Percentiles rank a stretch among this genome's conserved stretches.
These are phyloP conservation scores for Capronia coronata DNA, from an alignment of 2,329 filamentous ascomycete species.

Conservation along the genomic window DNA sequence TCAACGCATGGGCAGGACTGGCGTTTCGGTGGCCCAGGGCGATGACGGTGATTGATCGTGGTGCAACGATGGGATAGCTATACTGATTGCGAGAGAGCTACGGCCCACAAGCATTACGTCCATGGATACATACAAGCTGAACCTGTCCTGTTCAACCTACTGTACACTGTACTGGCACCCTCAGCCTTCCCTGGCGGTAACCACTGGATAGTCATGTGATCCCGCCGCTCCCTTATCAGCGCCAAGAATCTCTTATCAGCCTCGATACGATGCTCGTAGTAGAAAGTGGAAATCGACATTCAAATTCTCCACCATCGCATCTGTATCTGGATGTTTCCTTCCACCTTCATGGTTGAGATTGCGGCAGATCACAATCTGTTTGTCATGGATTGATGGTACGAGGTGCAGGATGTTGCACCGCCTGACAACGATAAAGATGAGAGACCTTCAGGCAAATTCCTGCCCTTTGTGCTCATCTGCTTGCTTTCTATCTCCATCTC, in stretches of 20 bases:
- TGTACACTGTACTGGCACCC: no score
- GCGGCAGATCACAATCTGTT: not conserved
- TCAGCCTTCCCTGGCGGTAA: no score
- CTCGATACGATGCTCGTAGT: not conserved
- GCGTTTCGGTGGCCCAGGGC: constrained; percentile 12
- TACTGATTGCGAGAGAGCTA: no score
- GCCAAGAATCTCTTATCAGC: not conserved
- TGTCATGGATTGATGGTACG: not conserved
- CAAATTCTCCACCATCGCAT: not conserved
- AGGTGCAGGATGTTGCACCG: not conserved
- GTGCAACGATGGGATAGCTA: no score
- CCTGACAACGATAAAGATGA: not conserved
- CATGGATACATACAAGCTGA: no score
- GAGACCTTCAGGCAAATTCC: not conserved
- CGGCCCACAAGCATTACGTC: no score
- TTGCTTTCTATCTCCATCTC: no score
- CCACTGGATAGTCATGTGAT: no score
- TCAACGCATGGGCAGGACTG: constrained; percentile 37
- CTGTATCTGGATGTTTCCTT: no score
- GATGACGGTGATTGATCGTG: constrained; percentile 18
- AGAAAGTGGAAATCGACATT: not conserved
- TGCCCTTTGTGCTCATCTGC: not conserved
- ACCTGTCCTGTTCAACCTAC: no score
- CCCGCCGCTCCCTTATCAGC: not conserved
- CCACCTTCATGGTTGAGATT: not conserved